Evolutionary conservation across 768 basidiomycete species (phyloP).

Genomic region (Crassisporium funariophilum): DNA sequence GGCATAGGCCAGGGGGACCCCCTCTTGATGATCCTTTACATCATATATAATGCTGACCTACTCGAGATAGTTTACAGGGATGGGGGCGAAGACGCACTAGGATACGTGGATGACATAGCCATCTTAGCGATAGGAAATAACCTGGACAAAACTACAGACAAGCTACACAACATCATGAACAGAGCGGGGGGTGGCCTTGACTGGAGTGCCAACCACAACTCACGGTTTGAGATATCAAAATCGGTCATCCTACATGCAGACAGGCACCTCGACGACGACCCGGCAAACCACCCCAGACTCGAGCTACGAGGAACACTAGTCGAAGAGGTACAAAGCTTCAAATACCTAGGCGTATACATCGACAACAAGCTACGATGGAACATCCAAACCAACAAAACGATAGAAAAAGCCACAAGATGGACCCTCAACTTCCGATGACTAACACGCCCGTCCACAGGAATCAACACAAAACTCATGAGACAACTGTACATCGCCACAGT

Average conservation of each 20-base stretch:
- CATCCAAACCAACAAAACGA: conserved; percentile 3
- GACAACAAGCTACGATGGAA: conserved; percentile 22
- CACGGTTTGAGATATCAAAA: conserved; percentile 33
- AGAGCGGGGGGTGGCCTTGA: conserved; percentile 19
- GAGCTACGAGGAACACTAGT: conserved; percentile 13
- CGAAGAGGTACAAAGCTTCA: conserved; percentile 14
- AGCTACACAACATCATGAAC: conserved; percentile 28
- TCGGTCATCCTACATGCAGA: conserved; percentile 20
- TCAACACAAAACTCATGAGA: conserved; percentile 9
- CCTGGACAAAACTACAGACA: conserved; percentile 23
- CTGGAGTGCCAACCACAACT: conserved; percentile 31
- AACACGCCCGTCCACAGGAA: conserved; percentile 8
- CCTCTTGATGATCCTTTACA: conserved; percentile 23
- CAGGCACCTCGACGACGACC: not conserved
- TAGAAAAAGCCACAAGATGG: conserved; percentile 11
- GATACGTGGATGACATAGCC: conserved; percentile 32
- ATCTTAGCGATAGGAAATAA: conserved; percentile 24
- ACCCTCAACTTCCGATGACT: conserved; percentile 10
- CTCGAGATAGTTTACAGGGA: conserved; percentile 10
- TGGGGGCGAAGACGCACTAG: conserved; percentile 17
- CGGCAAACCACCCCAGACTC: not conserved
- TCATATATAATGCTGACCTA: conserved; percentile 28
- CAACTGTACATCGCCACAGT: conserved; percentile 10
- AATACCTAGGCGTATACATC: conserved; percentile 29
- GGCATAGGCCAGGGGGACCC: conserved; percentile 27